Conservation (phyloP, 345 rosid genomes). For the Salix caprea region DNA sequence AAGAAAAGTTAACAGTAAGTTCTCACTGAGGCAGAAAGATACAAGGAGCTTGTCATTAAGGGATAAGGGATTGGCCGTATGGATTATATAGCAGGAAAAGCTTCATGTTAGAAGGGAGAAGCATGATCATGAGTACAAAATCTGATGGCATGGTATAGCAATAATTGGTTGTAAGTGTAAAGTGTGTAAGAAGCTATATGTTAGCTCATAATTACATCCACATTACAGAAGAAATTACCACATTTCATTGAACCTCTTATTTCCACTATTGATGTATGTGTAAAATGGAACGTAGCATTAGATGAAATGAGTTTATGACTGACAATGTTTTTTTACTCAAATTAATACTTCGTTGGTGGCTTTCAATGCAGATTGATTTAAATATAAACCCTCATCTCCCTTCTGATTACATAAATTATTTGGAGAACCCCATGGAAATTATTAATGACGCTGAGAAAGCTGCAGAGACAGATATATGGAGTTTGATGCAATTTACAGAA, state of each 20-base stretch:
- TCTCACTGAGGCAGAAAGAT: neutral
- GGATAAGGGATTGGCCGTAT: neutral
- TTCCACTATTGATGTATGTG: neutral
- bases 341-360: neutral
- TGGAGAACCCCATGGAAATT: slow-evolving; percentile 82
- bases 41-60: neutral
- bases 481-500: slow-evolving; percentile 85
- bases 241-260: neutral
- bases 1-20: neutral
- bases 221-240: neutral
- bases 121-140: neutral
- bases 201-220: neutral
- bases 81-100: neutral
- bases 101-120: neutral
- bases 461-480: slow-evolving; percentile 75
- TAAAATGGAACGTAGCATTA: neutral
- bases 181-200: neutral
- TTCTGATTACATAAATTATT: slow-evolving; percentile 81
- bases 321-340: neutral
- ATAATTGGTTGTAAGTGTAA: neutral
- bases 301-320: neutral
- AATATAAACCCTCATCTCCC: slow-evolving; percentile 71
- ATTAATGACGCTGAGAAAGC: slow-evolving; percentile 80
- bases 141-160: neutral
- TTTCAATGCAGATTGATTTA: slow-evolving; percentile 61